These are phyloP conservation scores for Ascochyta lentis DNA, from an alignment of 2,329 filamentous ascomycete genomes.

Conservation along the genomic window DNA sequence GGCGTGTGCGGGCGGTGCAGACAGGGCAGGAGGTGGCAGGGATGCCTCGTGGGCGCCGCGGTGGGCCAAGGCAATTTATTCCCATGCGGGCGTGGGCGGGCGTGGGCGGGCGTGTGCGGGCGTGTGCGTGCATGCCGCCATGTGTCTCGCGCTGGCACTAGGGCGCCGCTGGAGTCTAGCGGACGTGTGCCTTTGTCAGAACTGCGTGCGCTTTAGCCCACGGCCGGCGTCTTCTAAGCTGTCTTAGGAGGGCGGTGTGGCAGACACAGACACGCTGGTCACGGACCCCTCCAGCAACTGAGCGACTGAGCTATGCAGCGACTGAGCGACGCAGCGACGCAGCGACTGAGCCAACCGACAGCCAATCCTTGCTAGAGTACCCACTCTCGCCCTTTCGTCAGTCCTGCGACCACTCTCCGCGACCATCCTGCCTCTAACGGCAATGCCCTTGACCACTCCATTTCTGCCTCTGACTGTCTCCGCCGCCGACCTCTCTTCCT, in stretches of 20 bases:
- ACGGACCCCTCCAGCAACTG: constrained; percentile 22
- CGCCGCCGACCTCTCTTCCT: constrained; percentile 23
- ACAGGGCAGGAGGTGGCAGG: constrained; percentile 27
- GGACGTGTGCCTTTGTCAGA: constrained; percentile 38
- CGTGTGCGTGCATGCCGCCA: constrained; percentile 35
- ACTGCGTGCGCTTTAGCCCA: constrained; percentile 40
- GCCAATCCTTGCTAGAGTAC: constrained; percentile 45
- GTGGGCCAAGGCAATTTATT: constrained; percentile 37
- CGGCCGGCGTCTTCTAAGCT: constrained; percentile 33
- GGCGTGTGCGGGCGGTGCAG: constrained; percentile 11
- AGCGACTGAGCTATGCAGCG: not conserved
- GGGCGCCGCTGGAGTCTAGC: constrained; percentile 21
- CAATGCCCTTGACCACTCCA: constrained; percentile 45
- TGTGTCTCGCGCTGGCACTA: constrained; percentile 37
- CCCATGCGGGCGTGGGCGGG: constrained; percentile 33
- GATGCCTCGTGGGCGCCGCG: constrained; percentile 45
- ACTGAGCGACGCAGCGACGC: too few species aligned
- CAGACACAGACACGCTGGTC: constrained; percentile 31
- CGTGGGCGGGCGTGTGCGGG: constrained; percentile 22
- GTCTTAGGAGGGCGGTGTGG: constrained; percentile 40
- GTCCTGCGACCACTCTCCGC: constrained; percentile 41
- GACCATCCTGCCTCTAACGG: constrained; percentile 40
- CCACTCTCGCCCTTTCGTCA: constrained; percentile 44
- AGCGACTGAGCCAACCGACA: constrained; percentile 4
- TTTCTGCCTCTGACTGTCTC: constrained; percentile 36